phyloP scores from a whole-genome alignment of 768 basidiomycete species.

The Tricholoma saponaceum region DNA sequence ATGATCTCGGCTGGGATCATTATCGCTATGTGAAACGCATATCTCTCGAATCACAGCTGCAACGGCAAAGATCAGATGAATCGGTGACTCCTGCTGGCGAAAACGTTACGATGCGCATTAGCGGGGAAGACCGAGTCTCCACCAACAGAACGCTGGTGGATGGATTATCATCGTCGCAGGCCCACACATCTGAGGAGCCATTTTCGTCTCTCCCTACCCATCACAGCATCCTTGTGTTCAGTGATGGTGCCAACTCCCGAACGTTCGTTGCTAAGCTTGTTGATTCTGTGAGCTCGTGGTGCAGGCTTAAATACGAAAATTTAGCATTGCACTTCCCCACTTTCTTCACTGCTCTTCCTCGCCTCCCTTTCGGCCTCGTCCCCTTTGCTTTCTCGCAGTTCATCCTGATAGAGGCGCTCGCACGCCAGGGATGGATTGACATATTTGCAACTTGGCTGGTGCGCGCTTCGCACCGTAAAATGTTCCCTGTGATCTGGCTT shows the following conservation, averaged over 20 bases:
- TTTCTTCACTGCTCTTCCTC: slow-evolving; percentile 55
- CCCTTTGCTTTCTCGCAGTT: slow-evolving; percentile 95
- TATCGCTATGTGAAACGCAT: slow-evolving; percentile 35
- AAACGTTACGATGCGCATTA: not conserved
- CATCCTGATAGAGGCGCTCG: slow-evolving; percentile 84
- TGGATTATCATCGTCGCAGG: not conserved
- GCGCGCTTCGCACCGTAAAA: slow-evolving; percentile 36
- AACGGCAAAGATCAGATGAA: slow-evolving; percentile 11
- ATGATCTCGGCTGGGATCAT: slow-evolving; percentile 62
- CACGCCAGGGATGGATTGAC: slow-evolving; percentile 82
- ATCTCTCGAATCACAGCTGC: slow-evolving; percentile 12
- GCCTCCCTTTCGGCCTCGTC: slow-evolving; percentile 76
- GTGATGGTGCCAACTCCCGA: not conserved
- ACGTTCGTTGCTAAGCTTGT: slow-evolving; percentile 3
- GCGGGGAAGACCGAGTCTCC: not conserved
- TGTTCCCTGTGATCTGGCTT: slow-evolving; percentile 55
- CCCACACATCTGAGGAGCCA: not conserved
- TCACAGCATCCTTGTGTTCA: not conserved
- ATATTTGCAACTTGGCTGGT: slow-evolving; percentile 72
- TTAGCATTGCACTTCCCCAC: slow-evolving; percentile 60
- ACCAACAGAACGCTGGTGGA: not conserved
- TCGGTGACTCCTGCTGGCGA: not conserved
- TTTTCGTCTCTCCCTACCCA: slow-evolving; percentile 2
- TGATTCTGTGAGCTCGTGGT: slow-evolving; percentile 2
- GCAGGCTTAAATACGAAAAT: slow-evolving; percentile 6